A percentile compares a stretch with the other conserved stretches of the same genome.
Conservation (phyloP, 2,329 filamentous ascomycete species). For the Penicillium fuscoglaucum region DNA sequence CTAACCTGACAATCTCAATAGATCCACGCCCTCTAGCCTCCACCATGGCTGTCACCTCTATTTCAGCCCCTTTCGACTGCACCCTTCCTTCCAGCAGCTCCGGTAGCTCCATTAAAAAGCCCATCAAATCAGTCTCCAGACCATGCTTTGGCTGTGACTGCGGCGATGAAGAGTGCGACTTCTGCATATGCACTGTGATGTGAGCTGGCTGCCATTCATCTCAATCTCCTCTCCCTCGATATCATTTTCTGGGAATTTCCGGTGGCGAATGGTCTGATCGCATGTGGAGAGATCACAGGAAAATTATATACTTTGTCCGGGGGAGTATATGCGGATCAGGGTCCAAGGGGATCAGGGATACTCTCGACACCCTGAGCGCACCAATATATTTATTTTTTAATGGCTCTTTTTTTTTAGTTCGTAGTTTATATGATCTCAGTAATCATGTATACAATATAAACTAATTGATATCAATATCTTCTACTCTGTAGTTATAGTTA, state of each 20-base stretch:
- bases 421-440: background rate
- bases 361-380: background rate
- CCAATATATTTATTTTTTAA: background rate
- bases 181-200: constrained; percentile 45
- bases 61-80: constrained; percentile 31
- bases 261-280: background rate
- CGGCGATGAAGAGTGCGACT: constrained; percentile 44
- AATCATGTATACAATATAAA: background rate
- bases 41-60: constrained; percentile 18
- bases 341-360: background rate
- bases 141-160: constrained; percentile 46
- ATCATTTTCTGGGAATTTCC: background rate
- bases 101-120: constrained; percentile 38
- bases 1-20: background rate
- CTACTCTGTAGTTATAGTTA: no score
- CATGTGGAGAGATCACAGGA: background rate
- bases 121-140: constrained; percentile 42
- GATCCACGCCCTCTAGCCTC: background rate
- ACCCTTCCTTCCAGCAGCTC: constrained; percentile 39
- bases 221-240: background rate
- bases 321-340: background rate
- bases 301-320: background rate
- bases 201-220: constrained; percentile 19
- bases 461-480: background rate
- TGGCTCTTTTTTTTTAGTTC: background rate